These are phyloP conservation scores for Camellia oleifera DNA, from an alignment of 179 eudicot genomes.

Conservation along the genomic window DNA sequence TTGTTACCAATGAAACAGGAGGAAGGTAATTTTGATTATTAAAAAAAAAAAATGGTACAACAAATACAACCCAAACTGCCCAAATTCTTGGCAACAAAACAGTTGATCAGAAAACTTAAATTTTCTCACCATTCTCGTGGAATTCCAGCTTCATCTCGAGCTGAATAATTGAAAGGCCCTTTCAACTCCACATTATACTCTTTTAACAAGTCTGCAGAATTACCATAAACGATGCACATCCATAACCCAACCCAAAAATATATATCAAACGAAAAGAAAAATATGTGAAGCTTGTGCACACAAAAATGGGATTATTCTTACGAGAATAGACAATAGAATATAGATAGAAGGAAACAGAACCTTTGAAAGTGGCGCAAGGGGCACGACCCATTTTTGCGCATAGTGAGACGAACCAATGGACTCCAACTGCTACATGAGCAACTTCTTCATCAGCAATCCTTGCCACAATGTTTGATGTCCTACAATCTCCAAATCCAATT, in stretches of 20 bases:
- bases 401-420: constrained; percentile 73
- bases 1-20: not conserved
- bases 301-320: not conserved
- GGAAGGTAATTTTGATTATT: not conserved
- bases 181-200: constrained; percentile 79
- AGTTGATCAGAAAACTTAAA: not conserved
- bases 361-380: constrained; percentile 82
- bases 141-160: constrained; percentile 86
- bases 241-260: not conserved
- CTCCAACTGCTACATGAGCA: constrained; percentile 96
- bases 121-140: constrained; percentile 81
- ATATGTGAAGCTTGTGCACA: not conserved
- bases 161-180: constrained; percentile 84
- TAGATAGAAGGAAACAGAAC: constrained; percentile 22
- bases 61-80: not conserved
- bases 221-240: not conserved
- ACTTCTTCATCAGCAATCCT: constrained; percentile 89
- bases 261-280: not conserved
- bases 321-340: not conserved
- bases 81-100: not conserved
- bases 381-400: constrained; percentile 72
- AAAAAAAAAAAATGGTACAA: not conserved
- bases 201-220: constrained; percentile 52
- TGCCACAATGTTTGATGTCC: constrained; percentile 74
- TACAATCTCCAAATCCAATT: constrained; percentile 76